These are phyloP conservation scores for Hygrocybe punicea DNA, from an alignment of 768 basidiomycete genomes.

Conservation along the genomic window DNA sequence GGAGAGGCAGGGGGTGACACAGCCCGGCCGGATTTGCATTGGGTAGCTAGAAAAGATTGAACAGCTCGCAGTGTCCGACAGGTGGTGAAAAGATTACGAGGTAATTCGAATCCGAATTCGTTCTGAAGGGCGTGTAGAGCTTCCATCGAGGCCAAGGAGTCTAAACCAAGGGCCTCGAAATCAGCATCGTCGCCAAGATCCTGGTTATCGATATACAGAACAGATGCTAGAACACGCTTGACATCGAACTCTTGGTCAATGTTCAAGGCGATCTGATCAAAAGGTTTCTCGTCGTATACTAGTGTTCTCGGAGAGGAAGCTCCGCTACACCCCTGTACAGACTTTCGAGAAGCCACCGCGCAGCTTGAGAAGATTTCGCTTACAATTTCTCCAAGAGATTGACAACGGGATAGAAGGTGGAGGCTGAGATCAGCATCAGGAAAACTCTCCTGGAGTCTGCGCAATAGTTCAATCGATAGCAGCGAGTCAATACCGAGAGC, in stretches of 20 bases:
- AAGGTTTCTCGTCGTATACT: conserved; percentile 35
- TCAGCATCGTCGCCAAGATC: conserved; percentile 45
- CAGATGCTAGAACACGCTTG: conserved; percentile 40
- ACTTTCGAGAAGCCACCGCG: conserved; percentile 7
- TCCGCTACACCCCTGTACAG: conserved; percentile 6
- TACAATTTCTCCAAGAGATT: conserved; percentile 38
- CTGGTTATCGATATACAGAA: conserved; percentile 42
- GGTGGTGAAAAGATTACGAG: conserved; percentile 41
- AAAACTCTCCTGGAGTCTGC: conserved; percentile 37
- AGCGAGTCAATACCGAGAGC: conserved; percentile 63
- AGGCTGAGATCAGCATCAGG: conserved; percentile 30
- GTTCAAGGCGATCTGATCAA: conserved; percentile 17
- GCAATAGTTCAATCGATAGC: conserved; percentile 55
- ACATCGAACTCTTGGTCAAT: conserved; percentile 30
- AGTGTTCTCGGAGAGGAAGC: conserved; percentile 40
- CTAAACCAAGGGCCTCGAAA: conserved; percentile 53
- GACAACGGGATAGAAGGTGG: conserved; percentile 33
- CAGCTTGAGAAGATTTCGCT: conserved; percentile 23
- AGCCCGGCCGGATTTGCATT: not conserved
- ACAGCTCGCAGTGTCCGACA: conserved; percentile 42
- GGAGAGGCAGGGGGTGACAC: not conserved
- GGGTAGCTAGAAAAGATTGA: conserved; percentile 20
- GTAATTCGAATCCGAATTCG: conserved; percentile 42
- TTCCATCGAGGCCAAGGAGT: conserved; percentile 66
- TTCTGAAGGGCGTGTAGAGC: conserved; percentile 46